Evolutionary conservation across 306 rosid genomes (phyloP).

Genomic region (Prunus fruticosa): DNA sequence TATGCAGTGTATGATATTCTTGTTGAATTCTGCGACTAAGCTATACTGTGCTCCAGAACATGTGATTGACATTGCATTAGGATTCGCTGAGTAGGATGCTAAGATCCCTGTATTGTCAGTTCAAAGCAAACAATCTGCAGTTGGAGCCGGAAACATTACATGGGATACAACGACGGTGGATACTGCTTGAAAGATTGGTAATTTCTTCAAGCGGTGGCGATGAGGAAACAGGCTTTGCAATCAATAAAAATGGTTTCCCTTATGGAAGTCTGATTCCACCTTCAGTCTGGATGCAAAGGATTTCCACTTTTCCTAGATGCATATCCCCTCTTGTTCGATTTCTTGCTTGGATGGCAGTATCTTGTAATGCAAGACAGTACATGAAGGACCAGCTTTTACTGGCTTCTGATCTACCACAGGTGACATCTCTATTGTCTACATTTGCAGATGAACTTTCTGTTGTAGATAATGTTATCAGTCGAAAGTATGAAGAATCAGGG

Average conservation of each 20-base stretch:
- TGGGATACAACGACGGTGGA: slow-evolving; percentile 73
- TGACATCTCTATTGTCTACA: slow-evolving; percentile 61
- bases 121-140: slow-evolving; percentile 50
- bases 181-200: slow-evolving; percentile 75
- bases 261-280: slow-evolving; percentile 77
- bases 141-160: slow-evolving; percentile 57
- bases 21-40: slow-evolving; percentile 80
- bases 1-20: slow-evolving; percentile 73
- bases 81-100: slow-evolving; percentile 70
- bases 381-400: slow-evolving; percentile 63
- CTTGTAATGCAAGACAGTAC: slow-evolving; percentile 79
- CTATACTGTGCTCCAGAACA: slow-evolving; percentile 64
- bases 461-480: slow-evolving; percentile 63
- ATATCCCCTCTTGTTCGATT: slow-evolving; percentile 76
- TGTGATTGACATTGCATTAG: slow-evolving; percentile 71
- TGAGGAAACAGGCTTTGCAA: slow-evolving; percentile 47
- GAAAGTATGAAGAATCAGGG: slow-evolving; percentile 39
- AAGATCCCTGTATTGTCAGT: slow-evolving; percentile 51
- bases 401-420: slow-evolving; percentile 81
- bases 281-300: slow-evolving; percentile 82
- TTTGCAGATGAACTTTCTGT: slow-evolving; percentile 85
- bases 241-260: slow-evolving; percentile 40
- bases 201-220: slow-evolving; percentile 66
- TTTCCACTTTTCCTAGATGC: slow-evolving; percentile 60
- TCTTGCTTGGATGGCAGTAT: slow-evolving; percentile 97